Base-by-base conservation (phyloP, 768 basidiomycete species). In the Cystofilobasidium ferigula region DNA sequence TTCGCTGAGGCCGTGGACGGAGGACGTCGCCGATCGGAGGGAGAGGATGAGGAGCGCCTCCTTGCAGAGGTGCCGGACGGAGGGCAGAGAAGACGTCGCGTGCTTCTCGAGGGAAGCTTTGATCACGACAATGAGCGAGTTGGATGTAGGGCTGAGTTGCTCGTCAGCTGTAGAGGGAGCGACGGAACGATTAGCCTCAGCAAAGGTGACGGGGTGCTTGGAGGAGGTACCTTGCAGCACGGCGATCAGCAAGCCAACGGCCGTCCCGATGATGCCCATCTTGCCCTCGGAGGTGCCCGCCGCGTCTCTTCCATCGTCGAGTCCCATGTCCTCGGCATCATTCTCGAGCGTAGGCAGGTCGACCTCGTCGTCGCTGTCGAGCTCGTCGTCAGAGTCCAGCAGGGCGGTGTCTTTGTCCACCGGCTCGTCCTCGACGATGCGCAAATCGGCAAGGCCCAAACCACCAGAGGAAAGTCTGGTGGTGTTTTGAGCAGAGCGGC, bases 1-100 rank as follows among this genome's bases (percentile, higher is more conserved):
- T 14, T 2, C n/a, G 32, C 14, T 24, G 3, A 30, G 20, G 43
- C 32, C 24, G 14, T 58, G 57, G 16, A 20, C 28, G 12, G 57
- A 48, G 2, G 68, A 47, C 3, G 58, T 57, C 20, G 65, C 77
- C 22, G 71, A 71, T 35, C 90, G 85, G 7, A 87, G 86, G 4
- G 87, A 87, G 73, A 95, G 84, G 16, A 92, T 85, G 75, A 93
- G 83, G 64, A 83, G 79, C 3, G 89, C 90, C 75, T 93, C 90
- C 13, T 85, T 80, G 0, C 88, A 84, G 10, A 87, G 76, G 2
- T 81, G 76, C 38, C 83, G 80, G 47, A 86, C 71, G n/a, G 78
- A 61, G 0, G 83, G 81, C 2, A 76, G 71, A n/a, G 77, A 79
- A n/a, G 45, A n/a, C 22, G 73, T 28, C 0, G 84, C 75, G 22